A percentile compares a stretch with the other conserved stretches of the same genome.
These are phyloP conservation scores for Limonium bicolor DNA, from an alignment of 148 eudicot genomes.

Conservation along the genomic window DNA sequence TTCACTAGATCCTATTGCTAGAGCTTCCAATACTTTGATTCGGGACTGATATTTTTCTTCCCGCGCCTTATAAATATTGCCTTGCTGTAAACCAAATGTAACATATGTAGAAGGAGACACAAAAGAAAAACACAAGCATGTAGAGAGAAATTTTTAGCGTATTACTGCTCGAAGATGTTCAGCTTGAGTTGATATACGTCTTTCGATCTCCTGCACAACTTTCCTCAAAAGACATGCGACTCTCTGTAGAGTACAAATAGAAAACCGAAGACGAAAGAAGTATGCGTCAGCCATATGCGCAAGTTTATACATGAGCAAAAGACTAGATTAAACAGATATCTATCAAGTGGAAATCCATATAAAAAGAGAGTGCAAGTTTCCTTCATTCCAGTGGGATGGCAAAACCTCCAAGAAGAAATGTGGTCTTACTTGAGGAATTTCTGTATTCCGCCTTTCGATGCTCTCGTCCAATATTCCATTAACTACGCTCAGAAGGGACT, in stretches of 20 bases:
- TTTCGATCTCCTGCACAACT: slow-evolving; percentile 91
- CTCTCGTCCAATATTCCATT: slow-evolving; percentile 81
- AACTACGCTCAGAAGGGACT: slow-evolving; percentile 75
- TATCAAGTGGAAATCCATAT: not conserved
- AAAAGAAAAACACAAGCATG: not conserved
- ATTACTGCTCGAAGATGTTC: slow-evolving; percentile 82
- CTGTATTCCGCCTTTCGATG: slow-evolving; percentile 65
- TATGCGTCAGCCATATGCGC: not conserved
- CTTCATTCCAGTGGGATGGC: too few species aligned
- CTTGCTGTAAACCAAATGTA: slow-evolving; percentile 43
- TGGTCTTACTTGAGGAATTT: slow-evolving; percentile 61
- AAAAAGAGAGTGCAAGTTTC: too few species aligned
- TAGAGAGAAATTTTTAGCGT: not conserved
- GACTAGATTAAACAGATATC: not conserved
- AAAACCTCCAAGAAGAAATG: too few species aligned
- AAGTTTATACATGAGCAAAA: not conserved
- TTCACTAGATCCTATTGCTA: slow-evolving; percentile 66
- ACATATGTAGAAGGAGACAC: not conserved
- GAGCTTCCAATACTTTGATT: slow-evolving; percentile 82
- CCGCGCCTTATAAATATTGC: slow-evolving; percentile 64
- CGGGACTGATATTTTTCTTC: slow-evolving; percentile 89
- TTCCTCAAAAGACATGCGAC: slow-evolving; percentile 82
- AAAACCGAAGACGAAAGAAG: not conserved
- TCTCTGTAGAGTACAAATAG: slow-evolving; percentile 27
- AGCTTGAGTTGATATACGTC: slow-evolving; percentile 83